phyloP scores from a whole-genome alignment of 2,329 filamentous ascomycete species.

The Cyphellophora attinorum region DNA sequence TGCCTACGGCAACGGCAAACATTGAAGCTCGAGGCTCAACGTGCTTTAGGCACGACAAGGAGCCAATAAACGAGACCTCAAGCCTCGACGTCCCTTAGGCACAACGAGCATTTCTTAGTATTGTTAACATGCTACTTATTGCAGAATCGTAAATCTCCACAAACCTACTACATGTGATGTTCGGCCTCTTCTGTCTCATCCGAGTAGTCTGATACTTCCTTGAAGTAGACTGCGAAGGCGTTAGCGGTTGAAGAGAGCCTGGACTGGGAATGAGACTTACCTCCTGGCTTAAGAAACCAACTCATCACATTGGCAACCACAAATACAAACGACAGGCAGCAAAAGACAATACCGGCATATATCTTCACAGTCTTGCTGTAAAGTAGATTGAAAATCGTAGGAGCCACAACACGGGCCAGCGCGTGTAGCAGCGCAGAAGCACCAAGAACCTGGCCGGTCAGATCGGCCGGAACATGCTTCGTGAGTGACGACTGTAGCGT shows the following conservation, averaged over 20 bases:
- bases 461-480: slow-evolving; percentile 78
- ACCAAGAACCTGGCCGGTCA: slow-evolving; percentile 78
- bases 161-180: no score
- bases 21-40: no score
- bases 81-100: no score
- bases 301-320: slow-evolving; percentile 54
- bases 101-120: no score
- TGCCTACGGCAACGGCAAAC: no score
- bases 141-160: no score
- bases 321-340: slow-evolving; percentile 61
- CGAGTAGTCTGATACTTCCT: neutral
- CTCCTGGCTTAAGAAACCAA: slow-evolving; percentile 62
- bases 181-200: neutral
- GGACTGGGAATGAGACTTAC: no score
- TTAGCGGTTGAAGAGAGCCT: no score
- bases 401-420: slow-evolving; percentile 66
- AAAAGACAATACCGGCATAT: slow-evolving; percentile 75
- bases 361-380: slow-evolving; percentile 71
- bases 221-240: neutral
- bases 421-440: slow-evolving; percentile 80
- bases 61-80: no score
- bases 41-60: no score
- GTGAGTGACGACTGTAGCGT: slow-evolving; percentile 76
- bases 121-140: no score
- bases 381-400: slow-evolving; percentile 74